These are phyloP conservation scores for Apophysomyces elegans DNA, from an alignment of 371 early-diverging fungal species.

Conservation along the genomic window DNA sequence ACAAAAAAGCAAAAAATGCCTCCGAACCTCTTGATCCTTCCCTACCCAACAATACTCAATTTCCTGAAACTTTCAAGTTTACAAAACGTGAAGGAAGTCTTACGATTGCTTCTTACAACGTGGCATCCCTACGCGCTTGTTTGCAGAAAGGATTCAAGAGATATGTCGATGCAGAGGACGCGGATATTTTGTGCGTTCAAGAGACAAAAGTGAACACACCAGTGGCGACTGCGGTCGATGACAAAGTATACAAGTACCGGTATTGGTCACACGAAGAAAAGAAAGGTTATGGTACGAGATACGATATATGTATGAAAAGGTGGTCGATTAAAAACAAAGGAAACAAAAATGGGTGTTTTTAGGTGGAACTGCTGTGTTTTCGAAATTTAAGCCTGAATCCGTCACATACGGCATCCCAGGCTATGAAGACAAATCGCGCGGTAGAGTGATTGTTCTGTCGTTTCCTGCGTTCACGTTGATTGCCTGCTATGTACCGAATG, in stretches of 20 bases:
- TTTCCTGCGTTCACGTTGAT: conserved; percentile 72
- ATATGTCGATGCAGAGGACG: conserved; percentile 81
- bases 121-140: conserved; percentile 73
- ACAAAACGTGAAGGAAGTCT: conserved; percentile 53
- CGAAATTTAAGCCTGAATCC: conserved; percentile 75
- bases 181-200: conserved; percentile 86
- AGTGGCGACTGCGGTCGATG: conserved; percentile 48
- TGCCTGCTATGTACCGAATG: conserved; percentile 83
- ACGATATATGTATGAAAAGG: not conserved
- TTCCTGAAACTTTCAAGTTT: conserved; percentile 62
- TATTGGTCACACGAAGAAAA: conserved; percentile 73
- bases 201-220: conserved; percentile 83
- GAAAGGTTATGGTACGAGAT: conserved; percentile 75
- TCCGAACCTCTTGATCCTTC: conserved; percentile 41
- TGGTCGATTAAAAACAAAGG: not conserved
- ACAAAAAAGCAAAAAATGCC: not conserved
- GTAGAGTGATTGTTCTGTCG: conserved; percentile 77
- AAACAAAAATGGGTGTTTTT: not conserved
- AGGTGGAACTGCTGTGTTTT: conserved; percentile 82
- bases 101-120: conserved; percentile 86
- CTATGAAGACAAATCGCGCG: conserved; percentile 60
- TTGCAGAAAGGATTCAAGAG: conserved; percentile 81
- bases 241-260: conserved; percentile 70
- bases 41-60: conserved; percentile 63
- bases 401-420: conserved; percentile 68